A percentile compares a stretch with the other conserved stretches of the same genome.
Evolutionary conservation across 306 rosid species (phyloP).

Genomic region (Trifolium dubium): DNA sequence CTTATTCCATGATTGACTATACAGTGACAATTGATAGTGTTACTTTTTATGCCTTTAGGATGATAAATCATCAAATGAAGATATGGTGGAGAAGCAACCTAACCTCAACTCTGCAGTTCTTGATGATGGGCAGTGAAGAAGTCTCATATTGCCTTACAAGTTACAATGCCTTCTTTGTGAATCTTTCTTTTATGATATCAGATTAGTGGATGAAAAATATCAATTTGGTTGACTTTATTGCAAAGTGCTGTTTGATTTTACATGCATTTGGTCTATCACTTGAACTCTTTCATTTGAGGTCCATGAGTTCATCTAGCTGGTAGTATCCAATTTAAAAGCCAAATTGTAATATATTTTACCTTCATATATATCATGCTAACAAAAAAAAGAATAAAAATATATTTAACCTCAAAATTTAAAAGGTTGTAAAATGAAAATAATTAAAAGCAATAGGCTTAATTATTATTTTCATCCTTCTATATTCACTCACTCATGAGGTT

Average conservation of each 20-base stretch:
- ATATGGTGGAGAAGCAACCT: background rate
- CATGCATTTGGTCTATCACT: background rate
- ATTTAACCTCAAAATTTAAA: too few relatives aligned
- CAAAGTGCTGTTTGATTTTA: background rate
- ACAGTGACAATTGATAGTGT: too few relatives aligned
- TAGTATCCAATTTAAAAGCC: background rate
- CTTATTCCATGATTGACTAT: too few relatives aligned
- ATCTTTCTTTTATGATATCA: background rate
- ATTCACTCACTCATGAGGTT: too few relatives aligned
- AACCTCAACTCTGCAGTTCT: background rate
- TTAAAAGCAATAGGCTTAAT: too few relatives aligned
- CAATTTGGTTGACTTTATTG: too few relatives aligned
- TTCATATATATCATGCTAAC: too few relatives aligned
- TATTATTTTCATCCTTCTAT: too few relatives aligned
- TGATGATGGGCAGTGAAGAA: background rate
- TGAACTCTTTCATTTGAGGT: background rate
- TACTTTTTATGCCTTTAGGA: background rate
- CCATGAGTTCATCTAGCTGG: too few relatives aligned
- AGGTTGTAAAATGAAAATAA: too few relatives aligned
- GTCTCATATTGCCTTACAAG: background rate
- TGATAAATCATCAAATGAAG: background rate
- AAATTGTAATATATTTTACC: too few relatives aligned
- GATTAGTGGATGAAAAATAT: background rate
- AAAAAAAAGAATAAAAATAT: too few relatives aligned
- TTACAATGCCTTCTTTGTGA: background rate